Evolutionary conservation across 768 basidiomycete species (phyloP).

Genomic region (Hebeloma cylindrosporum): DNA sequence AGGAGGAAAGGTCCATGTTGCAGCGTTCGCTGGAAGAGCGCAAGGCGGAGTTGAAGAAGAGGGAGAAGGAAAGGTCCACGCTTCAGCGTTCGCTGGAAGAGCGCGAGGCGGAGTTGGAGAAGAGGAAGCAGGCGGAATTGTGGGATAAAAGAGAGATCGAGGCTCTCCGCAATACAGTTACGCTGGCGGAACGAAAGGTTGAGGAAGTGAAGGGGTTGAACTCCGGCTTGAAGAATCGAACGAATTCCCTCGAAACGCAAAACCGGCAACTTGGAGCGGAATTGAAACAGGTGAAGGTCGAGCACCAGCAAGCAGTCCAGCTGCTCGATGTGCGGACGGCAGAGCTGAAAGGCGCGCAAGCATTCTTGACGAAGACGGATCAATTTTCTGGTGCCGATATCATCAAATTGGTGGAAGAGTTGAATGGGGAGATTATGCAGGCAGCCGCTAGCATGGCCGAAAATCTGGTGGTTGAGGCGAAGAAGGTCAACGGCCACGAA

Average conservation of each 20-base stretch:
- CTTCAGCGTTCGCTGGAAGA: conserved; percentile 21
- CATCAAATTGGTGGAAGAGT: conserved; percentile 40
- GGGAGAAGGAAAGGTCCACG: conserved; percentile 20
- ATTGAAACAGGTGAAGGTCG: conserved; percentile 16
- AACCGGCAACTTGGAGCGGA: conserved; percentile 22
- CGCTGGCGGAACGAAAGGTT: conserved; percentile 19
- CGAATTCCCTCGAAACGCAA: conserved; percentile 17
- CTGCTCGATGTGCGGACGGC: conserved; percentile 41
- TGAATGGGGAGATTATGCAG: conserved; percentile 55
- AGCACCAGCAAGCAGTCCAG: conserved; percentile 25
- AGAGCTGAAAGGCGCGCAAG: conserved; percentile 51
- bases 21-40: conserved; percentile 19
- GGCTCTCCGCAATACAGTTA: conserved; percentile 11
- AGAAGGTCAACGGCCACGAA: conserved; percentile 15
- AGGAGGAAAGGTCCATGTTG: conserved; percentile 17
- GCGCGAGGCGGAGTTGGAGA: conserved; percentile 21
- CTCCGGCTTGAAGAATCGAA: conserved; percentile 17
- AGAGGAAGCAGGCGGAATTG: conserved; percentile 19
- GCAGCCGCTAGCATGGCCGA: conserved; percentile 51
- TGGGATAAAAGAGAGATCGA: conserved; percentile 19
- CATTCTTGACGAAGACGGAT: conserved; percentile 48
- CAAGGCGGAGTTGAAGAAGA: conserved; percentile 21
- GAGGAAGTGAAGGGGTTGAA: conserved; percentile 19
- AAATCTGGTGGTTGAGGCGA: conserved; percentile 31
- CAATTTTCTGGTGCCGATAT: conserved; percentile 49